Evolutionary conservation across 495 filamentous ascomycete species (phyloP).

Genomic region (Rhypophila decipiens): DNA sequence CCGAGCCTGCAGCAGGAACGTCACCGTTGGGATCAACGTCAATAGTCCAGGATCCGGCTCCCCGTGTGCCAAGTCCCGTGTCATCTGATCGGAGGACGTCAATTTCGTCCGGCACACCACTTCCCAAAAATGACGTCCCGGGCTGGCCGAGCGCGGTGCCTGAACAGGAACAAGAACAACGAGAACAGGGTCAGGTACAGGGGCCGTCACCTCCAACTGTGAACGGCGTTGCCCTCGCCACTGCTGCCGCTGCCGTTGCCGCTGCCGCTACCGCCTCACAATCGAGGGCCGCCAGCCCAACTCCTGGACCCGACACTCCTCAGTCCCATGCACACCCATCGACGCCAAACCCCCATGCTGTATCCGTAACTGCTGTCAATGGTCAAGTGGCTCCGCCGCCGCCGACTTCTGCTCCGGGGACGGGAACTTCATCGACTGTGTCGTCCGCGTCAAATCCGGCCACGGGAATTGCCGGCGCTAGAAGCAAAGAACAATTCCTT

Average conservation of each 20-base stretch:
- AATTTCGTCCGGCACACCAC: too few species aligned
- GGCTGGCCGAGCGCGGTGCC: background rate
- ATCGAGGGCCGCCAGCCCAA: background rate
- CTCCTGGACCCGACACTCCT: conserved; percentile 9
- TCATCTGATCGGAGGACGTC: too few species aligned
- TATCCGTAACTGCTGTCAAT: too few species aligned
- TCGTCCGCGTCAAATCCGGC: background rate
- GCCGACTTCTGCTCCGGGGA: background rate
- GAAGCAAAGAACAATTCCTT: conserved; percentile 5
- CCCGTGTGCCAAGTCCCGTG: background rate
- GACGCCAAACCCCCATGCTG: too few species aligned
- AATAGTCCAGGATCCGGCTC: background rate
- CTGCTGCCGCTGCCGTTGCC: conserved; percentile 1
- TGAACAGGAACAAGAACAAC: background rate
- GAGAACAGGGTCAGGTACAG: background rate
- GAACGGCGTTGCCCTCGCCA: conserved; percentile 1
- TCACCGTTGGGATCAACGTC: background rate
- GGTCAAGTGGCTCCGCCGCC: background rate
- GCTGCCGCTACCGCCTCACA: background rate
- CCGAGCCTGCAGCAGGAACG: background rate
- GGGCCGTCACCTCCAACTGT: background rate
- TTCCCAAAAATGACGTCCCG: too few species aligned
- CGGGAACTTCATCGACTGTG: background rate
- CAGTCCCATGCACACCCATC: conserved; percentile 7
- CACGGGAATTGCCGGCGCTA: background rate